A percentile compares a stretch with the other conserved stretches of the same genome.
These are phyloP conservation scores for Lathyrus tuberosus DNA, from an alignment of 306 rosid genomes.

Conservation along the genomic window DNA sequence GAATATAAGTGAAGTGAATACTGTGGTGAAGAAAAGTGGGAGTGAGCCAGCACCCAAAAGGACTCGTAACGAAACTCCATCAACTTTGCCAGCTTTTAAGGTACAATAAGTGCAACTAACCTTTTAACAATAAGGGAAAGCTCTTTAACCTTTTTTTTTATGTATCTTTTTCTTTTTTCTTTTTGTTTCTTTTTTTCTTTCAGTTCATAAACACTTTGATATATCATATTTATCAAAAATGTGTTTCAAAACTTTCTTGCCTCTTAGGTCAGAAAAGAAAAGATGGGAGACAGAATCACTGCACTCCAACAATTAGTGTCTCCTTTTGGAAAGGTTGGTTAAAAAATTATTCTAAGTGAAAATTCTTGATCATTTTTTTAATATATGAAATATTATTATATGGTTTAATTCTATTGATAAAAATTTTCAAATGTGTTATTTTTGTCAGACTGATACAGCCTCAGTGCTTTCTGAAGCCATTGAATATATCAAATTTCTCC, in stretches of 20 bases:
- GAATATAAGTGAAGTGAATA: conserved; percentile 71
- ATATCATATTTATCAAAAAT: conserved; percentile 38
- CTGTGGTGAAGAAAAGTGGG: conserved; percentile 75
- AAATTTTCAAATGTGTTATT: conserved; percentile 35
- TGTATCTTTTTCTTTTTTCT: conserved; percentile 20
- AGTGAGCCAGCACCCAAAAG: conserved; percentile 77
- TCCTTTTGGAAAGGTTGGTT: conserved; percentile 91
- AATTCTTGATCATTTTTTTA: conserved; percentile 40
- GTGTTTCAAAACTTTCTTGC: conserved; percentile 36
- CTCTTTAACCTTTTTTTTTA: conserved; percentile 38
- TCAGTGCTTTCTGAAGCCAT: conserved; percentile 99
- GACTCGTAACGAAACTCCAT: conserved; percentile 79
- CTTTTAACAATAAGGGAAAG: conserved; percentile 39
- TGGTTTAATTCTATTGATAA: conserved; percentile 16
- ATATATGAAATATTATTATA: background rate
- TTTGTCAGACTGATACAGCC: conserved; percentile 97
- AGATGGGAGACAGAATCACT: conserved; percentile 99
- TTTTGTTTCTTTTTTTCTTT: conserved; percentile 19
- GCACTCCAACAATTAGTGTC: conserved; percentile 99
- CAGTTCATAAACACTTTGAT: conserved; percentile 38
- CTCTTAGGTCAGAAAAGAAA: conserved; percentile 93
- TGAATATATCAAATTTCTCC: conserved; percentile 95
- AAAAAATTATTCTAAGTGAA: background rate
- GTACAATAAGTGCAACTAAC: conserved; percentile 58
- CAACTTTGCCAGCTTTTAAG: conserved; percentile 99